Evolutionary conservation across 1,284 basidiomycete species (phyloP).

Genomic region (Pseudozyma sp.): DNA sequence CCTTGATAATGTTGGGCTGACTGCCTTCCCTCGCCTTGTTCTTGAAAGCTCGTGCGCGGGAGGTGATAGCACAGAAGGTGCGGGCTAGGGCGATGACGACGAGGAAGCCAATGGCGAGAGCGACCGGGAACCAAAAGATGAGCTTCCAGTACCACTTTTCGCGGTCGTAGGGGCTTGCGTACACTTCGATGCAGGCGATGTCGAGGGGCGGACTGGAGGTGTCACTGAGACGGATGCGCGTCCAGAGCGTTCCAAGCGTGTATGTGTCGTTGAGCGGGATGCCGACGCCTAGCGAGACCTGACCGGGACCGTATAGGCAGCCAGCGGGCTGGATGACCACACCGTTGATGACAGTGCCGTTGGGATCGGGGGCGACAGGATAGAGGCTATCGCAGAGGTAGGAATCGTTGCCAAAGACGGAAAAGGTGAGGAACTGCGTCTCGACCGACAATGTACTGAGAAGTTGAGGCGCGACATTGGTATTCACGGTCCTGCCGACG

Average conservation of each 20-base stretch:
- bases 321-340: slow-evolving; percentile 41
- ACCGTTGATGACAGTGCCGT: slow-evolving; percentile 35
- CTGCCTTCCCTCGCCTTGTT: slow-evolving; percentile 61
- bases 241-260: slow-evolving; percentile 83
- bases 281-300: slow-evolving; percentile 82
- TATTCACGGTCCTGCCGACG: slow-evolving; percentile 42
- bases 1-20: slow-evolving; percentile 54
- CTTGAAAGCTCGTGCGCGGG: slow-evolving; percentile 47
- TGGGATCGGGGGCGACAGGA: slow-evolving; percentile 50
- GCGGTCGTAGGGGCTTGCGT: slow-evolving; percentile 79
- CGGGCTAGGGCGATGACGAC: slow-evolving; percentile 81
- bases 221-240: slow-evolving; percentile 87
- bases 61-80: slow-evolving; percentile 58
- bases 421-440: slow-evolving; percentile 58
- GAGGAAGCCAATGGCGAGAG: slow-evolving; percentile 83
- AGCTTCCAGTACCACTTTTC: slow-evolving; percentile 78
- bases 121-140: slow-evolving; percentile 85
- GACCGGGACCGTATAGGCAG: slow-evolving; percentile 72
- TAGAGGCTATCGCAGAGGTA: slow-evolving; percentile 62
- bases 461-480: slow-evolving; percentile 28
- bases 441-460: slow-evolving; percentile 54
- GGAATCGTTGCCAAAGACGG: slow-evolving; percentile 56
- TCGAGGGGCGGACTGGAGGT: slow-evolving; percentile 76
- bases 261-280: slow-evolving; percentile 79
- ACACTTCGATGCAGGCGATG: slow-evolving; percentile 83